Conservation (phyloP, 2,329 filamentous ascomycete species). For the Fusarium domesticum region DNA sequence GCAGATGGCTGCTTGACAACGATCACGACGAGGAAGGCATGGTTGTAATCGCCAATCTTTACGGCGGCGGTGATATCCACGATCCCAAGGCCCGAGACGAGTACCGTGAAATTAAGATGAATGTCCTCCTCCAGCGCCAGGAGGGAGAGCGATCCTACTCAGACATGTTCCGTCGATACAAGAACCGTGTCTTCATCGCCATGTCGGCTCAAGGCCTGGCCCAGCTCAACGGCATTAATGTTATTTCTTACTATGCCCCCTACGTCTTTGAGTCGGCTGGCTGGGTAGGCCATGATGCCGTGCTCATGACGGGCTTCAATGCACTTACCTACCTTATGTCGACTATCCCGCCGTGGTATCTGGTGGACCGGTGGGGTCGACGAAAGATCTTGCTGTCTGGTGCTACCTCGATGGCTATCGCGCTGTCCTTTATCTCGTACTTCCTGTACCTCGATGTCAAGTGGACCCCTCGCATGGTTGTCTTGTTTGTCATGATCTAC, state of each 20-base stretch:
- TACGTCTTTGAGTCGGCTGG: constrained; percentile 95
- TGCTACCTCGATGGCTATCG: constrained; percentile 83
- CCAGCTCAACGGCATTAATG: constrained; percentile 98
- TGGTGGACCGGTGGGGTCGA: constrained; percentile 89
- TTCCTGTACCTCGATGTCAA: constrained; percentile 85
- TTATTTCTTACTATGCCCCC: constrained; percentile 98
- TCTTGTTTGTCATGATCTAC: constrained; percentile 96
- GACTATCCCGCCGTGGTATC: constrained; percentile 94
- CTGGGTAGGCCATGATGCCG: constrained; percentile 86
- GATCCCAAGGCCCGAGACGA: constrained; percentile 89
- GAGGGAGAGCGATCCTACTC: constrained; percentile 88
- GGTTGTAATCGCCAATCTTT: constrained; percentile 95
- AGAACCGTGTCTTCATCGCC: constrained; percentile 90
- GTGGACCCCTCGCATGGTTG: constrained; percentile 78
- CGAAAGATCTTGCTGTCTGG: constrained; percentile 86
- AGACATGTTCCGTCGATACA: constrained; percentile 95
- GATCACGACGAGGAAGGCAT: constrained; percentile 98
- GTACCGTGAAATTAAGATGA: constrained; percentile 98
- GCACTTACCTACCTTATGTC: constrained; percentile 84
- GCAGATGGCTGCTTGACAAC: constrained; percentile 92
- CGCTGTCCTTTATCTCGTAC: constrained; percentile 87
- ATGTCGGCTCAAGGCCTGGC: constrained; percentile 97
- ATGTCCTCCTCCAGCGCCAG: constrained; percentile 86
- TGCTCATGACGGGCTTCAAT: constrained; percentile 97
- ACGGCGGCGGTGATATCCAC: constrained; percentile 93